Base-by-base conservation (phyloP, 352 stramenopile genomes). In the Pythium phragmitis region DNA sequence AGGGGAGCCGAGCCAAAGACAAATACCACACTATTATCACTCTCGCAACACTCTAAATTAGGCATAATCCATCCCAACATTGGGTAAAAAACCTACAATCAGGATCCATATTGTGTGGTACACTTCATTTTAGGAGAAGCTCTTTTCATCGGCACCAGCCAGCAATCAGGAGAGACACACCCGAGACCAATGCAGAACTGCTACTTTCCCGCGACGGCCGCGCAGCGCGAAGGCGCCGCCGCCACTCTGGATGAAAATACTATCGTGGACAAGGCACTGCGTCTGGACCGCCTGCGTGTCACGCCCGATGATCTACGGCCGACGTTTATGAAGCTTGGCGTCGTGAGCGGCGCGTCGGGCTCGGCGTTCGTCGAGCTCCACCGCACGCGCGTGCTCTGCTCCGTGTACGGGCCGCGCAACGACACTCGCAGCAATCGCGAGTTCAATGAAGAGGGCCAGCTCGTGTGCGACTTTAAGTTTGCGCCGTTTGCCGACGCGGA, bases 361-460 rank as follows among this genome's bases (percentile, higher is more conserved):
- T 98, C 91, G 9, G 88, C 91, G 16, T 97, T 97, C 65, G 82
- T 97, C 62, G 87, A 97, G 58, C 68, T 96, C 46, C 76, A 87
- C 55, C 86, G 89, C 55, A 97, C 89, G 34, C 88, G 87, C 43
- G 86, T 97, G 28, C 65, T 97, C 7, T 95, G 87, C 60, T 85
- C 88, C 5, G 90, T 97, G 28, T 96, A 96, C 59, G 91, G 90
- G 2, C 90, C 89, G 23, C 85, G 87, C 33, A 91, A 82, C 42
- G 81, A 92, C 67, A 85, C 87, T 45, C 79, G 78, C 42, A 75
- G 77, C 65, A 82, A 82, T 43, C 74, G 82, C 16, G 81, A 92
- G 71, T 96, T 96, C 67, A 95, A 74, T 62, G 87, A 96, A 52
- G 85, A 93, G 63, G 88, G 87, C 0, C 80, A 96, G 57, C 57